Conservation (phyloP, 495 filamentous ascomycete species). For the Parmelia sp. region DNA sequence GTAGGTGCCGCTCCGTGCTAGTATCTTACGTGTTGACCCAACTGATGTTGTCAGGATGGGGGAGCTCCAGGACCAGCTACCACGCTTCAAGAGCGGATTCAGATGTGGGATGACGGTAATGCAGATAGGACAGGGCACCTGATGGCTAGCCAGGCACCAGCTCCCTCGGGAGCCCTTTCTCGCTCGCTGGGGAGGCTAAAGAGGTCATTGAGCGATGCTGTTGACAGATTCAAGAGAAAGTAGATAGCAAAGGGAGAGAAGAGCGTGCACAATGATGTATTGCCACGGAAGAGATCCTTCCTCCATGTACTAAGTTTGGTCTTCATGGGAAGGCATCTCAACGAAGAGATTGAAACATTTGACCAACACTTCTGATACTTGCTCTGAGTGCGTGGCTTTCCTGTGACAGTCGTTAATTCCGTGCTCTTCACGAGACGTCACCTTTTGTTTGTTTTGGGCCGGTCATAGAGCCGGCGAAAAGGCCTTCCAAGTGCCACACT, state of each 20-base stretch:
- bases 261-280: not conserved
- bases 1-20: not conserved
- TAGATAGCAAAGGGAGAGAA: not conserved
- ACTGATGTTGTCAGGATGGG: not conserved
- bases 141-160: not conserved
- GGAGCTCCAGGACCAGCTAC: not conserved
- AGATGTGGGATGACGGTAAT: conserved; percentile 1
- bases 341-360: not conserved
- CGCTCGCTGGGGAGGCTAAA: not conserved
- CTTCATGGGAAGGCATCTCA: no score
- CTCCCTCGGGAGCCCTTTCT: not conserved
- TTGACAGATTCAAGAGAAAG: not conserved
- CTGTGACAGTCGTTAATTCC: not conserved
- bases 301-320: not conserved
- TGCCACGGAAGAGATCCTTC: not conserved
- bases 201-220: not conserved
- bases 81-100: not conserved
- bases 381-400: not conserved
- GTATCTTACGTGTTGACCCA: not conserved
- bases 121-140: not conserved
- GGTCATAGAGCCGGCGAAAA: no score
- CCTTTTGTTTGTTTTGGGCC: no score
- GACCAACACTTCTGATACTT: not conserved
- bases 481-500: not conserved
- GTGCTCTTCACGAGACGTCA: no score